phyloP scores from a whole-genome alignment of 1,284 basidiomycete species.

The Golubevia pallescens region DNA sequence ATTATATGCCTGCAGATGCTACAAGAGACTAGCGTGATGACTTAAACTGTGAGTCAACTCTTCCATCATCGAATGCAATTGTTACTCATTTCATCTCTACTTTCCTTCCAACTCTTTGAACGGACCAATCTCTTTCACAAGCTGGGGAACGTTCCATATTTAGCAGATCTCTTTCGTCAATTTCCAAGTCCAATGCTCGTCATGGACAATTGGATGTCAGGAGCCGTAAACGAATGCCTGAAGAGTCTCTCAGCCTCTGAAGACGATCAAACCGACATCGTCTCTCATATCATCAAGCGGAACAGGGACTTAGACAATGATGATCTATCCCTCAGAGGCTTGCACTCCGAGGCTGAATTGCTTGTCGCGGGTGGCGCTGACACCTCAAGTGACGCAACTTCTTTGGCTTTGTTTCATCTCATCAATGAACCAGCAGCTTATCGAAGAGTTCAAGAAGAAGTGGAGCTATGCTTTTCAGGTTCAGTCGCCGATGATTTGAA shows the following conservation, averaged over 20 bases:
- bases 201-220: not conserved
- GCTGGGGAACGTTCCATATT: not conserved
- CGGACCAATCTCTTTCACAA: not conserved
- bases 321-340: not conserved
- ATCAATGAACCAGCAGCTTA: not conserved
- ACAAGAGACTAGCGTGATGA: not conserved
- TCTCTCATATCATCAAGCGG: not conserved
- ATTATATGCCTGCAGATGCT: not conserved
- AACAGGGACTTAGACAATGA: not conserved
- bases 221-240: not conserved
- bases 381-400: not conserved
- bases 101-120: too few species aligned
- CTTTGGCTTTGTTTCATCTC: not conserved
- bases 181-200: not conserved
- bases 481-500: not conserved
- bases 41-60: not conserved
- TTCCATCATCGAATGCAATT: not conserved
- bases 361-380: not conserved
- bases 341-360: not conserved
- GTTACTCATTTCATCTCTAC: too few species aligned
- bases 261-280: not conserved
- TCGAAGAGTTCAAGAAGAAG: not conserved
- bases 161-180: not conserved
- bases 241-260: not conserved
- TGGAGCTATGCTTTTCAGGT: not conserved